Evolutionary conservation across 768 basidiomycete species (phyloP).

Genomic region (Piloderma croceum): DNA sequence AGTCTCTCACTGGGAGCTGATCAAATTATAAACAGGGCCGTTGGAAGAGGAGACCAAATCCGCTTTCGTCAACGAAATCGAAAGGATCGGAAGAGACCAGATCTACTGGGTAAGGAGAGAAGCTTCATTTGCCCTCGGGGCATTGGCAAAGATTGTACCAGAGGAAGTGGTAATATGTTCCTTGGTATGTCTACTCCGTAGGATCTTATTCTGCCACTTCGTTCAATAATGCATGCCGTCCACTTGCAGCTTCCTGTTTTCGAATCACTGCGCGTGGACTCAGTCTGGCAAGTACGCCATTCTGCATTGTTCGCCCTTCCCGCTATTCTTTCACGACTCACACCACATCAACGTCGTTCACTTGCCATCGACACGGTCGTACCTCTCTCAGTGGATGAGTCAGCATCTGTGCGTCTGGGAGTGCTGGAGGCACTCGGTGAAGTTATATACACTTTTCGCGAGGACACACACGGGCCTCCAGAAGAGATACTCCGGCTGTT

Average conservation of each 20-base stretch:
- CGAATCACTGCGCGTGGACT: conserved; percentile 60
- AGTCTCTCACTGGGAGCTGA: conserved; percentile 6
- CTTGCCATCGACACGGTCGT: conserved; percentile 64
- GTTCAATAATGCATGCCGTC: background rate
- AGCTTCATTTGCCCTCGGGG: conserved; percentile 83
- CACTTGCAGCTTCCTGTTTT: conserved; percentile 70
- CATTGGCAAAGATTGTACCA: conserved; percentile 83
- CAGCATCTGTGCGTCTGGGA: conserved; percentile 65
- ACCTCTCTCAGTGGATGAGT: conserved; percentile 58
- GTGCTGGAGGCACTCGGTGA: conserved; percentile 87
- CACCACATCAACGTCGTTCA: conserved; percentile 47
- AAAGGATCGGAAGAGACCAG: conserved; percentile 57
- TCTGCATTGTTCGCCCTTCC: conserved; percentile 84
- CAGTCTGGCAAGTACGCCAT: conserved; percentile 79
- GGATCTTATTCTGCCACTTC: conserved; percentile 7
- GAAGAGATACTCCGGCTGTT: conserved; percentile 70
- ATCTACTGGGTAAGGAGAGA: conserved; percentile 80
- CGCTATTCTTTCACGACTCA: conserved; percentile 64
- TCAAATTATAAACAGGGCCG: conserved; percentile 35
- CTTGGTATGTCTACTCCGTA: conserved; percentile 60
- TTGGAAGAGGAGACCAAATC: conserved; percentile 49
- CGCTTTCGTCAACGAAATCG: conserved; percentile 71
- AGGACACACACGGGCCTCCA: conserved; percentile 55
- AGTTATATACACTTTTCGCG: conserved; percentile 76
- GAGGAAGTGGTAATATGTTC: conserved; percentile 59